Conservation (phyloP, 1,139 yeast genomes). For the Geotrichum siamense region DNA sequence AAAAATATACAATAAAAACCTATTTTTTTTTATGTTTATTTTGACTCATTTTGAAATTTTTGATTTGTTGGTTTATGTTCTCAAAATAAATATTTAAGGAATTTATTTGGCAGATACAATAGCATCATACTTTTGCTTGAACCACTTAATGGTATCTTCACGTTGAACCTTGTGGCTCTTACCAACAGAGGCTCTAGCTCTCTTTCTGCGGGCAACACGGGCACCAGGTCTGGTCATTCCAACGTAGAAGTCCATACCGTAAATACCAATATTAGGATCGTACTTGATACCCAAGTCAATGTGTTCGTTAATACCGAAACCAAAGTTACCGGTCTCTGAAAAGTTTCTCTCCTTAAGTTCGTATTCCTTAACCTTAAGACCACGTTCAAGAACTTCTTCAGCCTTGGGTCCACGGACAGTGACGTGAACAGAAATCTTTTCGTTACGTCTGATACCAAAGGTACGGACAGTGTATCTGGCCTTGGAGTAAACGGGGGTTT, state of each 20-base stretch:
- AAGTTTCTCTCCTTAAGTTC: slow-evolving; percentile 91
- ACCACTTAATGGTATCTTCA: slow-evolving; percentile 96
- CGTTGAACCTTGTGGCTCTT: slow-evolving; percentile 85
- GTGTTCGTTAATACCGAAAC: slow-evolving; percentile 99
- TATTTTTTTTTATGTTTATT: too few species aligned
- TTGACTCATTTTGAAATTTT: too few species aligned
- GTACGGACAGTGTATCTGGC: slow-evolving; percentile 99
- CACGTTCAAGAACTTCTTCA: slow-evolving; percentile 99
- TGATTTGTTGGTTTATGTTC: too few species aligned
- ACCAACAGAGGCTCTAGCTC: slow-evolving; percentile 85
- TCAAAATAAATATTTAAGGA: too few species aligned
- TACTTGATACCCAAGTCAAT: slow-evolving; percentile 99
- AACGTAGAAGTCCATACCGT: slow-evolving; percentile 99
- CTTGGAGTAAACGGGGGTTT: slow-evolving; percentile 99
- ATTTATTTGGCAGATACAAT: slow-evolving; percentile 60
- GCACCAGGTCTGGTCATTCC: slow-evolving; percentile 99
- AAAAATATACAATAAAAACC: too few species aligned
- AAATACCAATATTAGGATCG: slow-evolving; percentile 99
- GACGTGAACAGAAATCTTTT: slow-evolving; percentile 98
- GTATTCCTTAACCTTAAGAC: slow-evolving; percentile 99
- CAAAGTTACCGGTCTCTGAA: slow-evolving; percentile 99
- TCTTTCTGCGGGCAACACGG: slow-evolving; percentile 99
- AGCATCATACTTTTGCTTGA: slow-evolving; percentile 99
- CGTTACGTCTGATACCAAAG: slow-evolving; percentile 99
- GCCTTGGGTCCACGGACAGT: slow-evolving; percentile 99